These are phyloP conservation scores for Strobilomyces dryophilus DNA, from an alignment of 768 basidiomycete species.

Conservation along the genomic window DNA sequence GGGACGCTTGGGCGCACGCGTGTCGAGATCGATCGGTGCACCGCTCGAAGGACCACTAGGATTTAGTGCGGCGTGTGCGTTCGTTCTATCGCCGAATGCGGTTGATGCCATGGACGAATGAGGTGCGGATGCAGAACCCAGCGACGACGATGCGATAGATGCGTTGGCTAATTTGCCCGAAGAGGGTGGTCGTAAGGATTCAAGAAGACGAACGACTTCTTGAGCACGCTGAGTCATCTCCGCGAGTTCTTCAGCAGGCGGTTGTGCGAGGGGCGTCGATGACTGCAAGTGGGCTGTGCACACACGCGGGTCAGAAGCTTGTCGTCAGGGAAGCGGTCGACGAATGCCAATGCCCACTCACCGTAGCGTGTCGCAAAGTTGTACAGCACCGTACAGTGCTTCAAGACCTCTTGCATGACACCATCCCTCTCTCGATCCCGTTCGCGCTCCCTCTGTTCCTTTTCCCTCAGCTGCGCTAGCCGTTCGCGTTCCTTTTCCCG, in stretches of 20 bases:
- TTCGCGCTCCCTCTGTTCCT: constrained; percentile 23
- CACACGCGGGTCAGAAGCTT: constrained; percentile 3
- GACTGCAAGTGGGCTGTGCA: constrained; percentile 36
- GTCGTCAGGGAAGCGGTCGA: not conserved
- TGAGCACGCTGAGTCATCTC: constrained; percentile 69
- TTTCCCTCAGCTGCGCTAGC: constrained; percentile 18
- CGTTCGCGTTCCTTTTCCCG: constrained; percentile 24
- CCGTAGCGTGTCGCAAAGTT: constrained; percentile 67
- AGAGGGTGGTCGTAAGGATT: constrained; percentile 31
- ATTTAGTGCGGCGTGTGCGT: constrained; percentile 29
- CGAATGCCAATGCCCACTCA: constrained; percentile 26
- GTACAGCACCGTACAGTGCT: constrained; percentile 59
- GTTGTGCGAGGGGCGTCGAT: constrained; percentile 46
- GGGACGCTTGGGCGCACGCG: constrained; percentile 67
- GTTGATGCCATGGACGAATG: constrained; percentile 19
- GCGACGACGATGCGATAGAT: constrained; percentile 9
- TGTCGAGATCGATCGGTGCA: constrained; percentile 24
- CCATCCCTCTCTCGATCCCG: constrained; percentile 19
- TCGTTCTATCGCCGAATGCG: constrained; percentile 19
- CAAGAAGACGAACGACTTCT: constrained; percentile 64
- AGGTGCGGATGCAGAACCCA: constrained; percentile 4
- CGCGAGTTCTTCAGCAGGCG: constrained; percentile 50
- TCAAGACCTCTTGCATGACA: constrained; percentile 23
- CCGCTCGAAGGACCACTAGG: constrained; percentile 20
- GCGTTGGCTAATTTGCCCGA: constrained; percentile 18